phyloP scores from a whole-genome alignment of 441 rosid species.

The Arabidopsis lyrata region DNA sequence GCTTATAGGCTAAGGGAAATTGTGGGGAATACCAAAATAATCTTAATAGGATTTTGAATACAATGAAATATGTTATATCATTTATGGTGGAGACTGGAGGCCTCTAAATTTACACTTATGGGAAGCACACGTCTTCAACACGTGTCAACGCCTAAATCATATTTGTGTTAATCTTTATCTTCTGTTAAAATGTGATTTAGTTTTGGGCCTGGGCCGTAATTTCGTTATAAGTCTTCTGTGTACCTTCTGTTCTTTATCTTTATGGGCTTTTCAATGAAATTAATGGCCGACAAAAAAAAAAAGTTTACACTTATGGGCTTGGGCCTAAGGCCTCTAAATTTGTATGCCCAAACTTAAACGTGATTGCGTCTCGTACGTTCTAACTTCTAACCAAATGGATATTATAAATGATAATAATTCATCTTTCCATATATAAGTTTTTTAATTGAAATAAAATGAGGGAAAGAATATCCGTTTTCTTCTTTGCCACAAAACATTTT shows the following conservation, averaged over 20 bases:
- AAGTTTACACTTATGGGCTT: neutral
- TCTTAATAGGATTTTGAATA: no score
- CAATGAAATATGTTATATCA: neutral
- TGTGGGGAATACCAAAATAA: conserved; percentile 52
- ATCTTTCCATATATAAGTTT: neutral
- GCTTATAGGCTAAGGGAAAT: conserved; percentile 72
- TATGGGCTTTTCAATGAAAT: no score
- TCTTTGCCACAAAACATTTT: conserved; percentile 28
- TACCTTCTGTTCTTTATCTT: no score
- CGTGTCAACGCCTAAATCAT: no score
- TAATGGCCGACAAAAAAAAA: no score
- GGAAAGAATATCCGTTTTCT: conserved; percentile 22
- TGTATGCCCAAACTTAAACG: neutral
- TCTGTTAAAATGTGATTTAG: no score
- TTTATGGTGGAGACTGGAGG: neutral
- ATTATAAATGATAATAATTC: neutral
- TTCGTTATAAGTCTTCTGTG: no score
- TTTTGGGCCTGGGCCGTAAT: no score
- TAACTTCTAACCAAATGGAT: neutral
- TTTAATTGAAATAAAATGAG: neutral
- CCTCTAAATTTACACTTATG: no score
- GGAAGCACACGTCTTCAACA: no score
- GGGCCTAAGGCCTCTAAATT: neutral
- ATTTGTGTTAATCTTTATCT: no score
- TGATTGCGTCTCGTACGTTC: neutral